phyloP scores from a whole-genome alignment of 805 yeast species.

The Starmerella etchellsii region DNA sequence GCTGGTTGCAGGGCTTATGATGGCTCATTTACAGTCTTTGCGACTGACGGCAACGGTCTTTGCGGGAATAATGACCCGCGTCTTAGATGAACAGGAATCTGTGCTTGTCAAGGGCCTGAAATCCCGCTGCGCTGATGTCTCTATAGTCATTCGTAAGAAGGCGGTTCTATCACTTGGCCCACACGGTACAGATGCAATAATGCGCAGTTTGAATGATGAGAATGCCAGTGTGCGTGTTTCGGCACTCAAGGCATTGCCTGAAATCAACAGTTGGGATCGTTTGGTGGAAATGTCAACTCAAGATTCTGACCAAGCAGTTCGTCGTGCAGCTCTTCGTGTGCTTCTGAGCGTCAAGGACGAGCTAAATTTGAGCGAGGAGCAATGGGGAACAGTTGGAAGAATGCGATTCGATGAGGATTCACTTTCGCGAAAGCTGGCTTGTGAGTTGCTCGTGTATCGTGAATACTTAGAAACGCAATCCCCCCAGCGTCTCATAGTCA shows the following conservation, averaged over 20 bases:
- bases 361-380: not conserved
- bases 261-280: not conserved
- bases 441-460: not conserved
- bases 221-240: slow-evolving; percentile 13
- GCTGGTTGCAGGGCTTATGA: slow-evolving; percentile 5
- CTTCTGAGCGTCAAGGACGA: not conserved
- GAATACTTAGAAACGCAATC: not conserved
- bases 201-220: slow-evolving; percentile 13
- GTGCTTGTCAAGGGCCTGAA: not conserved
- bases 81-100: not conserved
- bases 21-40: slow-evolving; percentile 13
- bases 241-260: slow-evolving; percentile 3
- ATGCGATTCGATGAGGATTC: slow-evolving; percentile 2
- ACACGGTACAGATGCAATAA: not conserved
- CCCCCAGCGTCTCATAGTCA: not conserved
- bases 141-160: slow-evolving; percentile 6
- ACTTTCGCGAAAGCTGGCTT: not conserved
- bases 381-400: not conserved
- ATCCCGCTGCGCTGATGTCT: slow-evolving; percentile 8
- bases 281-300: slow-evolving; percentile 11
- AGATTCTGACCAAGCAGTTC: slow-evolving; percentile 15
- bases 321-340: slow-evolving; percentile 11
- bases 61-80: not conserved
- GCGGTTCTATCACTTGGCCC: slow-evolving; percentile 4
- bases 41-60: slow-evolving; percentile 13